A percentile compares a stretch with the other conserved stretches of the same genome.
Conservation (phyloP, 495 filamentous ascomycete genomes). For the Daldinia concentrica region DNA sequence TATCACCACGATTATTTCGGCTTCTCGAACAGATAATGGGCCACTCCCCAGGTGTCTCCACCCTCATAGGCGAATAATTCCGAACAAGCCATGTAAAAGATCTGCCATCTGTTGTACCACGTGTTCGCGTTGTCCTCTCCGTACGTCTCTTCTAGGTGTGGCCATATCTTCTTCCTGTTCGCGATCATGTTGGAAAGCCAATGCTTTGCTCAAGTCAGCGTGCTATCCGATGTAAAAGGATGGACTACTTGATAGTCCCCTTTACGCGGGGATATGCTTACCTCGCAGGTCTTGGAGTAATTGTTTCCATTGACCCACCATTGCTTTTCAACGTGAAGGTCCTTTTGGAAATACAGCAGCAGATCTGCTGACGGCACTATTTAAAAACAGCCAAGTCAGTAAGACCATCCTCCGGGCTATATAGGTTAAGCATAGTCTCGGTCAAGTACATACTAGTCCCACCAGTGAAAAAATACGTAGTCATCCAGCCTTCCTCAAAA, state of each 20-base stretch:
- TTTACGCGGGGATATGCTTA: conserved; percentile 38
- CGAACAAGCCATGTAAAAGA: conserved; percentile 74
- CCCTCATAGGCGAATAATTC: conserved; percentile 70
- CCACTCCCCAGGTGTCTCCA: conserved; percentile 71
- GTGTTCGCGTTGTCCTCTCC: conserved; percentile 61
- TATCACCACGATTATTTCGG: conserved; percentile 29
- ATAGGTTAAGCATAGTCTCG: background rate
- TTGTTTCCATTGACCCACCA: conserved; percentile 74
- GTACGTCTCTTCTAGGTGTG: conserved; percentile 67
- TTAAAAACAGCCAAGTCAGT: conserved; percentile 13
- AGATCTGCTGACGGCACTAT: conserved; percentile 69
- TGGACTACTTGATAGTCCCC: background rate
- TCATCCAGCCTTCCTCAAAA: conserved; percentile 78
- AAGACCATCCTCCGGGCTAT: background rate
- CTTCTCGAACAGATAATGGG: conserved; percentile 70
- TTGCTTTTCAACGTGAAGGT: conserved; percentile 64
- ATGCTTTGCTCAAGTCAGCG: conserved; percentile 54
- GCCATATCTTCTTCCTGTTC: conserved; percentile 65
- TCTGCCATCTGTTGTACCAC: conserved; percentile 74
- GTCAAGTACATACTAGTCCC: conserved; percentile 60
- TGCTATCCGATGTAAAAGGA: background rate
- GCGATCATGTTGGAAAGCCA: conserved; percentile 65
- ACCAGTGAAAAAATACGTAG: conserved; percentile 71
- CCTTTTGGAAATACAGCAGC: conserved; percentile 70
- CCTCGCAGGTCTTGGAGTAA: conserved; percentile 73